Conservation (phyloP, 2,329 filamentous ascomycete genomes). For the Pestalotiopsis sp. region DNA sequence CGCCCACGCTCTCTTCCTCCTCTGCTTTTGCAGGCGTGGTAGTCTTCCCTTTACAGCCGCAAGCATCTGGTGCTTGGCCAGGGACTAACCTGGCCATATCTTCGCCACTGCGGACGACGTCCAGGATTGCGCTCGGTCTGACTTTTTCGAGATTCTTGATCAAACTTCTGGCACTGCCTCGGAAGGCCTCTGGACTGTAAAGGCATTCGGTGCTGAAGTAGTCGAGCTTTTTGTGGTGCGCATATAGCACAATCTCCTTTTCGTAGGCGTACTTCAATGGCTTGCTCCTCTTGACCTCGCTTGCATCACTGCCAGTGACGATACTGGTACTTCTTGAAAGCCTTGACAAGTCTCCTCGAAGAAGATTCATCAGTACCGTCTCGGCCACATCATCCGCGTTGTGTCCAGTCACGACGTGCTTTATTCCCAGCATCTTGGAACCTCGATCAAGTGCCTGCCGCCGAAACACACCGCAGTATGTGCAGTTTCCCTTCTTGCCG, state of each 20-base stretch:
- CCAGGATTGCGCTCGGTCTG: constrained; percentile 88
- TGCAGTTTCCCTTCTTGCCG: constrained; percentile 98
- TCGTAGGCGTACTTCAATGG: constrained; percentile 98
- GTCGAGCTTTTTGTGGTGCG: constrained; percentile 93
- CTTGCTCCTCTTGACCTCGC: constrained; percentile 92
- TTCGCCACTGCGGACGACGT: constrained; percentile 92
- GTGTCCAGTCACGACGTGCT: constrained; percentile 94
- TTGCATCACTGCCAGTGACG: constrained; percentile 74
- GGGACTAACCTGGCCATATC: constrained; percentile 93
- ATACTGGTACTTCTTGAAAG: constrained; percentile 89
- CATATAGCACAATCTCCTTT: constrained; percentile 98
- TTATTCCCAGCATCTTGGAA: constrained; percentile 82
- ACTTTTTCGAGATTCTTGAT: constrained; percentile 97
- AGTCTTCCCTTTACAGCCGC: constrained; percentile 47
- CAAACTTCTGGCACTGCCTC: constrained; percentile 84
- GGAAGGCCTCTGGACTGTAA: constrained; percentile 95
- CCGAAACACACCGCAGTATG: constrained; percentile 95
- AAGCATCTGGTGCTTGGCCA: constrained; percentile 49
- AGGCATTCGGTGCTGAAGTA: constrained; percentile 99
- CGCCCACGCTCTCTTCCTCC: constrained; percentile 62
- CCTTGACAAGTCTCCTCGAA: constrained; percentile 86
- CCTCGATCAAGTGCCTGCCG: constrained; percentile 92
- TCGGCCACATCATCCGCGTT: constrained; percentile 98
- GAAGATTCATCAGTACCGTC: constrained; percentile 95
- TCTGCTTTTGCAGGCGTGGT: constrained; percentile 28